These are phyloP conservation scores for Chalciporus chontae DNA, from an alignment of 768 basidiomycete genomes.

Conservation along the genomic window DNA sequence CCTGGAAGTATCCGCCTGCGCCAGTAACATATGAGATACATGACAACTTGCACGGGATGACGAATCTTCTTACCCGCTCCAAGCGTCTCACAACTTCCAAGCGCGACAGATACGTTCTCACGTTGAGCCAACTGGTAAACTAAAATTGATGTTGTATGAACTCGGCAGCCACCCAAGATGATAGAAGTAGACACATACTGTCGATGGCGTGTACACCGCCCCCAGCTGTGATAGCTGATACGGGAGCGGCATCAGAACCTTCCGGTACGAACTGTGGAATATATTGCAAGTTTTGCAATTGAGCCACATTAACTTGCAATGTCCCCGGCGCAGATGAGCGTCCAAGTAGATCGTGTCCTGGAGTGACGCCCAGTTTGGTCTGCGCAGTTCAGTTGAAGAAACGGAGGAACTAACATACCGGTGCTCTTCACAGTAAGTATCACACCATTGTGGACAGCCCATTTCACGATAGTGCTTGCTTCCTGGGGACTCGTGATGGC, in stretches of 20 bases:
- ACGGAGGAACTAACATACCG: neutral
- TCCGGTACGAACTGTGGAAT: neutral
- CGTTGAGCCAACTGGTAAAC: slow-evolving; percentile 8
- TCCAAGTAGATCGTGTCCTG: neutral
- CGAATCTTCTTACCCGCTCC: slow-evolving; percentile 9
- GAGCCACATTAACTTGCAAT: neutral
- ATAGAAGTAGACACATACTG: neutral
- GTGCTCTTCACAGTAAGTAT: slow-evolving; percentile 7
- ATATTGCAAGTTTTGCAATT: neutral
- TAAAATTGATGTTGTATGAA: neutral
- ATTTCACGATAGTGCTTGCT: slow-evolving; percentile 3
- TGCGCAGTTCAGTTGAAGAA: too few relatives aligned
- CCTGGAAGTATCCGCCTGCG: slow-evolving; percentile 44
- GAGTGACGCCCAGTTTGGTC: neutral
- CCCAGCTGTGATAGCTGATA: neutral
- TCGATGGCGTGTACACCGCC: neutral
- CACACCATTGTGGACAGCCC: slow-evolving; percentile 2
- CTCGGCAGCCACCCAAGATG: neutral
- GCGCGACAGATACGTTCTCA: slow-evolving; percentile 11
- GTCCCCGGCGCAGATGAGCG: neutral
- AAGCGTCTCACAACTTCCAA: slow-evolving; percentile 17
- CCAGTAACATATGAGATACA: neutral
- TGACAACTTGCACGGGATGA: neutral
- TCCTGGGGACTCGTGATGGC: slow-evolving; percentile 2
- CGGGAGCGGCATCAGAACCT: neutral